These are phyloP conservation scores for Mucor indicus DNA, from an alignment of 371 early-diverging fungal species.

Conservation along the genomic window DNA sequence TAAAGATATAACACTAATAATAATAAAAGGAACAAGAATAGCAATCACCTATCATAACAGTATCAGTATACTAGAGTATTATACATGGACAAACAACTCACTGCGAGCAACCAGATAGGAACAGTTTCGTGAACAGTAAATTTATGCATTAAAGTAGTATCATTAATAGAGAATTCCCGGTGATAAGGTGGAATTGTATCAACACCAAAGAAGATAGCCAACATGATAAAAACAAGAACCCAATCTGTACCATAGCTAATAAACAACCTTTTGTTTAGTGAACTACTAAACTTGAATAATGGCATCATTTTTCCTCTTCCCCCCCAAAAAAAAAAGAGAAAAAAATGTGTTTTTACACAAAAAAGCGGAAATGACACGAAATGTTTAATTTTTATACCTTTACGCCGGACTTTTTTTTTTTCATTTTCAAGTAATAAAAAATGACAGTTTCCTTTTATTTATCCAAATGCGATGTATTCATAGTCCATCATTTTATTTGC, in stretches of 20 bases:
- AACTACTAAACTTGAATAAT: no score
- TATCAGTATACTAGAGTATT: neutral
- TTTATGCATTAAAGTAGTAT: slow-evolving; percentile 66
- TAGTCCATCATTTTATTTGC: no score
- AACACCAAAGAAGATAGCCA: slow-evolving; percentile 51
- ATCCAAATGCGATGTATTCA: no score
- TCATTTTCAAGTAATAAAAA: no score
- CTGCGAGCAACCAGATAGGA: slow-evolving; percentile 54
- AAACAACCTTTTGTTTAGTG: slow-evolving; percentile 33
- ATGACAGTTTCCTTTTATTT: no score
- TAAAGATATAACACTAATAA: slow-evolving; percentile 46
- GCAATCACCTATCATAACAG: slow-evolving; percentile 29
- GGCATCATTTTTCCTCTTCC: no score
- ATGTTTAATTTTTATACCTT: no score
- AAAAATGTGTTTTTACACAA: no score
- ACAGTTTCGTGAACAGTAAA: slow-evolving; percentile 61
- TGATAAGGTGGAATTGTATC: slow-evolving; percentile 65
- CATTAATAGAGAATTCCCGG: slow-evolving; percentile 67
- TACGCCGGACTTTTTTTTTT: no score
- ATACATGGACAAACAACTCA: slow-evolving; percentile 16
- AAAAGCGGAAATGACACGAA: no score
- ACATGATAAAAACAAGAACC: slow-evolving; percentile 59
- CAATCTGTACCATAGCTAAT: slow-evolving; percentile 68
- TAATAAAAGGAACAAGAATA: slow-evolving; percentile 50
- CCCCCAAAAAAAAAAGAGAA: no score